phyloP scores from a whole-genome alignment of 2,329 filamentous ascomycete species.

The Fusarium nodosum region DNA sequence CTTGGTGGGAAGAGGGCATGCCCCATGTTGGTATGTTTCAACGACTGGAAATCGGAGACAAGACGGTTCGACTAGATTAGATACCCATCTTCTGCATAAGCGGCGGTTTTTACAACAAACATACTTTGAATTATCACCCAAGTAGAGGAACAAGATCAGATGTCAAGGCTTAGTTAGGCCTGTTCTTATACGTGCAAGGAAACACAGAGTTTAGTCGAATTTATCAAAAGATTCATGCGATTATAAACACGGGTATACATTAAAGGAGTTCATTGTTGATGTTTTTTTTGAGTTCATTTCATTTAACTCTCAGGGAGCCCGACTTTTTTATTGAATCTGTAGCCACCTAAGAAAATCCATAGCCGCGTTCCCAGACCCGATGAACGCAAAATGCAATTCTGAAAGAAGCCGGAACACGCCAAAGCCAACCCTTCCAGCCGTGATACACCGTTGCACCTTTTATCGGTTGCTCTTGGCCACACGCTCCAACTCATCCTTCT shows the following conservation, averaged over 20 bases:
- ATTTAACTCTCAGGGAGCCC: slow-evolving; percentile 58
- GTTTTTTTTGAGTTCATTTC: slow-evolving; percentile 47
- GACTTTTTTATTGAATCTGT: slow-evolving; percentile 61
- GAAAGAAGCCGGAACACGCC: slow-evolving; percentile 63
- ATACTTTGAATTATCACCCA: neutral
- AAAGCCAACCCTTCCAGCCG: slow-evolving; percentile 58
- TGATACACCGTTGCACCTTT: slow-evolving; percentile 63
- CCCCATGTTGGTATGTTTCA: slow-evolving; percentile 86
- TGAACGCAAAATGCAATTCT: slow-evolving; percentile 64
- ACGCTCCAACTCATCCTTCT: slow-evolving; percentile 99
- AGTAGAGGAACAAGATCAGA: neutral
- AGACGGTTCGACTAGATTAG: slow-evolving; percentile 48
- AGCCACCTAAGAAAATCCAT: slow-evolving; percentile 60
- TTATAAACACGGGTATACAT: slow-evolving; percentile 15
- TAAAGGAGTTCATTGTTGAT: slow-evolving; percentile 15
- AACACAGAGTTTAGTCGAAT: neutral
- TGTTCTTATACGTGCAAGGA: neutral
- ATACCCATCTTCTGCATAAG: slow-evolving; percentile 6
- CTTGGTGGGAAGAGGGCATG: slow-evolving; percentile 88
- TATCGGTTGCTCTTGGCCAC: slow-evolving; percentile 99
- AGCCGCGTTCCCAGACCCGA: slow-evolving; percentile 61
- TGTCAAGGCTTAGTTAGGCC: neutral
- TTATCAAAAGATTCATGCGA: neutral
- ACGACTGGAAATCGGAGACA: slow-evolving; percentile 57
- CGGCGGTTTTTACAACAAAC: slow-evolving; percentile 4